Evolutionary conservation across 2,329 filamentous ascomycete species (phyloP).

Genomic region (Pseudocercospora fijiensis): DNA sequence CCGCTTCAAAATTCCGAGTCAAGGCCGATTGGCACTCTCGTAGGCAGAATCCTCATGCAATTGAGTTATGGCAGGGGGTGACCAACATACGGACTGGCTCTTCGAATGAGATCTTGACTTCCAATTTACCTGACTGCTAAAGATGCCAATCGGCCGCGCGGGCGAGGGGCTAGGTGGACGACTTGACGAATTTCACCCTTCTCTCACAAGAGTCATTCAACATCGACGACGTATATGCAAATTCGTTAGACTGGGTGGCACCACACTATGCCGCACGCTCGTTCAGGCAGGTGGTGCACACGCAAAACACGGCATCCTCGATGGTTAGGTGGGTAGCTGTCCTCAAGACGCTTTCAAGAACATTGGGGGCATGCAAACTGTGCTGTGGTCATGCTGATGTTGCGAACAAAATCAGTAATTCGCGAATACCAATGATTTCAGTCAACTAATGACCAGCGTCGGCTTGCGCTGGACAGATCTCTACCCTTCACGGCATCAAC

Average conservation of each 20-base stretch:
- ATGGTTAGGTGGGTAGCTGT: not conserved
- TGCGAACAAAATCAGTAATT: not conserved
- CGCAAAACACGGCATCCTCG: not conserved
- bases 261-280: not conserved
- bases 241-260: not conserved
- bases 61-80: not conserved
- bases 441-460: not conserved
- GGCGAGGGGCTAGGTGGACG: not conserved
- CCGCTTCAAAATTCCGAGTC: not conserved
- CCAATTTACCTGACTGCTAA: not conserved
- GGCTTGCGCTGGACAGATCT: not conserved
- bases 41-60: not conserved
- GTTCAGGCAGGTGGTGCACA: not conserved
- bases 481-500: not conserved
- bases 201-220: not conserved
- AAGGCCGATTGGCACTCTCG: constrained; percentile 2
- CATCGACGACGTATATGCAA: not conserved
- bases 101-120: not conserved
- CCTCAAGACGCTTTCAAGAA: not conserved
- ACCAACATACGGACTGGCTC: not conserved
- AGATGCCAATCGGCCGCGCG: not conserved
- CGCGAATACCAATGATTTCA: not conserved
- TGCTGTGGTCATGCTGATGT: not conserved
- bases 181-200: not conserved
- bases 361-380: too few relatives aligned